Evolutionary conservation across 1,284 basidiomycete genomes (phyloP), one percentile per base, ranked within the genome.

Genomic region (Flammula alnicola): DNA sequence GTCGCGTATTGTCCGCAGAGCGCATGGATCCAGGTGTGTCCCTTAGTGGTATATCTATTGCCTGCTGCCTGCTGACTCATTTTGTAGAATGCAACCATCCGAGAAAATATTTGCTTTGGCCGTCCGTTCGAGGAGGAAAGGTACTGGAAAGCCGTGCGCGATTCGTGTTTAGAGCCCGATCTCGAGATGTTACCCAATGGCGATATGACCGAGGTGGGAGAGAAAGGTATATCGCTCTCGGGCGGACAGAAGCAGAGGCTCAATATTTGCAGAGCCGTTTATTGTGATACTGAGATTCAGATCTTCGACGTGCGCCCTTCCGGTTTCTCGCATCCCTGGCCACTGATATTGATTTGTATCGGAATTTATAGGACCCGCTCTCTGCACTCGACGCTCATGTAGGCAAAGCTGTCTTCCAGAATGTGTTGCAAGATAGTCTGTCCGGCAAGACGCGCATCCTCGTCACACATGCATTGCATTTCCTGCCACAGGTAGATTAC

Each of bases 151-250:
- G 91, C 86, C 1, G 73, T 95, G 14, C 74, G 76, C 9, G 84
- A 89, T 61, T 80, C 90, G 0, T 93, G 87, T 61, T 74, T 95
- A 22, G 84, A 87, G 56, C 79, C 84, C 2, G 92, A 95, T 70
- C 71, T 95, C 19, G 87, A 88, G 35, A 82, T 93, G 70, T 76
- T 94, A 30, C 86, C 91, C 1, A 77, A 90, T 52, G 91, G 91
- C 3, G 92, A 97, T 62, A 63, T 88, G 54, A 96, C 94, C 0
- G 91, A 94, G 66, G 94, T 96, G 42, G 93, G 93, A n/a, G 93
- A 95, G 69, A 91, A 81, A 75, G 87, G 88, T n/a, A 88, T 93
- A 44, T 87, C 85, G 11, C 78, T 93, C 7, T 90, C 86, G 32
- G 91, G 93, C 6, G 91, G 91, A n/a, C 61, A 63, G 52, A 63